Conservation (phyloP, 495 filamentous ascomycete genomes). For the Baudoinia panamericana region DNA sequence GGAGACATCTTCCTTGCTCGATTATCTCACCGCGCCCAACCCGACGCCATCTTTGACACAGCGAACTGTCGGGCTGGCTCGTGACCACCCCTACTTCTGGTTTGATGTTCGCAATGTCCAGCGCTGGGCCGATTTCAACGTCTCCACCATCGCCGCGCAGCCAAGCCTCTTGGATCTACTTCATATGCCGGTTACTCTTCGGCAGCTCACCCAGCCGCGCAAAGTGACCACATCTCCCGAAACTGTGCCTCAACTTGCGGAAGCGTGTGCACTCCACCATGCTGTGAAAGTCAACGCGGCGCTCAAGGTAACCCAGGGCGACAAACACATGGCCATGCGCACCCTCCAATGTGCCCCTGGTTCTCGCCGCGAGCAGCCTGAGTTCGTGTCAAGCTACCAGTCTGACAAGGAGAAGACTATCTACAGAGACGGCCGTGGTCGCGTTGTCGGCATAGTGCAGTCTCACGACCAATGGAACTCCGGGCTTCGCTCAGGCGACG, state of each 20-base stretch:
- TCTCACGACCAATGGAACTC: conserved; percentile 88
- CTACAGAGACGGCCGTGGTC: conserved; percentile 57
- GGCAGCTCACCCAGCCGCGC: conserved; percentile 48
- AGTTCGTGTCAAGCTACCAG: conserved; percentile 57
- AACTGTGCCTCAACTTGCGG: conserved; percentile 57
- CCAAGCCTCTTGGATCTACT: conserved; percentile 62
- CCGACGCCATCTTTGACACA: conserved; percentile 72
- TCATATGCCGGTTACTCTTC: conserved; percentile 48
- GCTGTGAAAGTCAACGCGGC: conserved; percentile 69
- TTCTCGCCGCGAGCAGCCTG: conserved; percentile 35
- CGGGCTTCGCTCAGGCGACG: conserved; percentile 72
- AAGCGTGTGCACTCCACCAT: conserved; percentile 55
- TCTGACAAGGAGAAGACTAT: conserved; percentile 60
- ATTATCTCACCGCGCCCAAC: conserved; percentile 66
- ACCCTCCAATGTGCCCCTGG: conserved; percentile 23
- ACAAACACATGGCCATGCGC: conserved; percentile 41
- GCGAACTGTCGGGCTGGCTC: conserved; percentile 53
- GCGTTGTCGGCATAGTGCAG: conserved; percentile 78
- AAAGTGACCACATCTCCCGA: conserved; percentile 48
- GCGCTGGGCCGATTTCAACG: conserved; percentile 64
- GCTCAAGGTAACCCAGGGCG: conserved; percentile 52
- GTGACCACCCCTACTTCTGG: conserved; percentile 74
- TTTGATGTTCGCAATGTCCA: conserved; percentile 85
- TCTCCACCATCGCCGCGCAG: conserved; percentile 58
- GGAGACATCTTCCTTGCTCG: conserved; percentile 54